phyloP scores from a whole-genome alignment of 495 filamentous ascomycete genomes.

The Bryoglossum gracile region DNA sequence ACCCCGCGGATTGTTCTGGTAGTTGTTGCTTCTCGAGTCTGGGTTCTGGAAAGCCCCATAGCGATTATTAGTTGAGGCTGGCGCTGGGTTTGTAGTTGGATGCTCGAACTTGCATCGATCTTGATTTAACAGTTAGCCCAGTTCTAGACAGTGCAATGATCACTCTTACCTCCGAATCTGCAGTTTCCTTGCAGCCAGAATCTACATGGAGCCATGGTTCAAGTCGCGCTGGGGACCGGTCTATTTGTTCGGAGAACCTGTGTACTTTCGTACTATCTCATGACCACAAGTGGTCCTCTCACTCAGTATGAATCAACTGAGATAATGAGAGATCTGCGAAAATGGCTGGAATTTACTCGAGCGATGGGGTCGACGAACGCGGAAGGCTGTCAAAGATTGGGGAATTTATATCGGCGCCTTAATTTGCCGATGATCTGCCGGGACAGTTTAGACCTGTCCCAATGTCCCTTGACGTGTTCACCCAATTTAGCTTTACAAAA shows the following conservation, averaged over 20 bases:
- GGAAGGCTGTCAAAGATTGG: no score
- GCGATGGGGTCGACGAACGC: no score
- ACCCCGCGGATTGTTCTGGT: no score
- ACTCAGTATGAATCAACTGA: no score
- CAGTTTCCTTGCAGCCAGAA: constrained; percentile 70
- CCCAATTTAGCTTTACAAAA: no score
- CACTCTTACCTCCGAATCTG: constrained; percentile 50
- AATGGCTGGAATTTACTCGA: neutral
- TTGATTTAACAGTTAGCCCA: constrained; percentile 8
- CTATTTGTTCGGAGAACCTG: neutral
- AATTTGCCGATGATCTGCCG: no score
- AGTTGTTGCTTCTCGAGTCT: neutral
- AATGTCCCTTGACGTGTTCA: no score
- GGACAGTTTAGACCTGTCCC: no score
- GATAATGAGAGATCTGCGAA: neutral
- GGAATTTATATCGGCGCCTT: no score
- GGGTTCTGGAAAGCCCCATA: constrained; percentile 8
- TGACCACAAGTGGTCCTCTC: no score
- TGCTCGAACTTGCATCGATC: constrained; percentile 23
- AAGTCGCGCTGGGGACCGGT: neutral
- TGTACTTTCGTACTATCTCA: constrained; percentile 3
- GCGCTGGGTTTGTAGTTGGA: neutral
- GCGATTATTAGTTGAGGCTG: constrained; percentile 1
- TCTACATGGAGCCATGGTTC: constrained; percentile 54
- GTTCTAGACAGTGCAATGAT: neutral